These are phyloP conservation scores for Sanghuangporus baumii DNA, from an alignment of 1,284 basidiomycete species.

Conservation along the genomic window DNA sequence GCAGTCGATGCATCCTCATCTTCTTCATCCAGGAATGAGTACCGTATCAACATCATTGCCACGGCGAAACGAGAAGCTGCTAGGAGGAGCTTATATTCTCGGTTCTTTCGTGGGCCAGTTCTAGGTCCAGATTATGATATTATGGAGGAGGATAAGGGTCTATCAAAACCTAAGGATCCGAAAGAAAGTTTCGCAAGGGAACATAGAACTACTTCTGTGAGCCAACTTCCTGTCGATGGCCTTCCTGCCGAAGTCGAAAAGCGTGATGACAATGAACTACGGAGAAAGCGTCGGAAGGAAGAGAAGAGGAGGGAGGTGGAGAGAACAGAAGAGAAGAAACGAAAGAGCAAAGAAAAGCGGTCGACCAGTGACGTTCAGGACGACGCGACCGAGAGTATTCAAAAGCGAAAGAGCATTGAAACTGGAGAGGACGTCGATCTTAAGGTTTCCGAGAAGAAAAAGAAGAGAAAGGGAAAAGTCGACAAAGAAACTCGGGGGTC, in stretches of 20 bases:
- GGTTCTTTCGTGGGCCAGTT: constrained; percentile 74
- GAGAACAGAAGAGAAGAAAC: neutral
- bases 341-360: constrained; percentile 13
- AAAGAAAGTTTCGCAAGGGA: neutral
- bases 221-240: constrained; percentile 1
- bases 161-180: neutral
- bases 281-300: neutral
- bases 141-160: constrained; percentile 1
- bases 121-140: constrained; percentile 39
- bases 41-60: constrained; percentile 50
- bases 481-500: neutral
- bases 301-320: neutral
- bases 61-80: constrained; percentile 76
- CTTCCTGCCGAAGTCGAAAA: constrained; percentile 9
- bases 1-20: constrained; percentile 20
- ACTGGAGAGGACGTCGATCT: constrained; percentile 1
- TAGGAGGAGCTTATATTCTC: constrained; percentile 65
- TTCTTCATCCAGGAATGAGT: constrained; percentile 23
- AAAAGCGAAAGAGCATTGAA: neutral
- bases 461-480: constrained; percentile 6
- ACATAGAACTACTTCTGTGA: constrained; percentile 1
- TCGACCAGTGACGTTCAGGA: neutral
- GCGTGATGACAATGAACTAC: neutral
- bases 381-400: neutral
- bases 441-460: constrained; percentile 8